Base-by-base conservation (phyloP, 164 flowering plant species). In the Magnolia officinalis region DNA sequence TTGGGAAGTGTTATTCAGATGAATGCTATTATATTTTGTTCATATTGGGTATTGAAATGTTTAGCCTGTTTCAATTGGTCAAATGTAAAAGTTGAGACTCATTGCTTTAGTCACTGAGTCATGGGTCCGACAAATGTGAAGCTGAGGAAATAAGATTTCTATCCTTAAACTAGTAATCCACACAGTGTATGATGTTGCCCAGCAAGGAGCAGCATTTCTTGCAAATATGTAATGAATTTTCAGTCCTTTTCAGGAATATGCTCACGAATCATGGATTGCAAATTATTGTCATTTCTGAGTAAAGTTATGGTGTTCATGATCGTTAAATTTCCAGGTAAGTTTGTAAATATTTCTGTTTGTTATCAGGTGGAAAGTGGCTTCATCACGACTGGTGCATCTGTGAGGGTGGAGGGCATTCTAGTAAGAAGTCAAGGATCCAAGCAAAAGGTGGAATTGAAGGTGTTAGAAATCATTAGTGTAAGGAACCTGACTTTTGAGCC, bases 371-470 rank as follows among this genome's bases (percentile, higher is more conserved):
- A 90, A 83, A 82, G 89, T 78, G 96, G 98, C 61, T 76, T 72
- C 67, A 81, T 92, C 69, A 67, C 91, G 13, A 94, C 99, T 76
- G 98, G 99, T 75, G 97, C 99, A 73, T 94, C 99, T 55, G 70
- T 94, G 65, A 85, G 85, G 76, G 81, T 96, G 31, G 86, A 88
- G 88, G 99, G 99, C 59, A 79, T 73, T 65, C 24, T 96, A 69
- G 92, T 88, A 67, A 73, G 72, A 45, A 96, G 99, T 85, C 98
- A 88, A 84, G 99, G 99, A 68, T 84, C 96, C 58, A 91, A 93
- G 82, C 99, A 96, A 77, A 96, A 91, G 76, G 89, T 94, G 80
- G 99, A 96, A 76, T 66, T 96, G 82, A 92, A 89, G 80, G 90
- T 89, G 37, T 76, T 81, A 10, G 90, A 92, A 80, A 75, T 96